A percentile compares a stretch with the other conserved stretches of the same genome.
These are phyloP conservation scores for Stenocarpella maydis DNA, from an alignment of 2,329 filamentous ascomycete species.

Conservation along the genomic window DNA sequence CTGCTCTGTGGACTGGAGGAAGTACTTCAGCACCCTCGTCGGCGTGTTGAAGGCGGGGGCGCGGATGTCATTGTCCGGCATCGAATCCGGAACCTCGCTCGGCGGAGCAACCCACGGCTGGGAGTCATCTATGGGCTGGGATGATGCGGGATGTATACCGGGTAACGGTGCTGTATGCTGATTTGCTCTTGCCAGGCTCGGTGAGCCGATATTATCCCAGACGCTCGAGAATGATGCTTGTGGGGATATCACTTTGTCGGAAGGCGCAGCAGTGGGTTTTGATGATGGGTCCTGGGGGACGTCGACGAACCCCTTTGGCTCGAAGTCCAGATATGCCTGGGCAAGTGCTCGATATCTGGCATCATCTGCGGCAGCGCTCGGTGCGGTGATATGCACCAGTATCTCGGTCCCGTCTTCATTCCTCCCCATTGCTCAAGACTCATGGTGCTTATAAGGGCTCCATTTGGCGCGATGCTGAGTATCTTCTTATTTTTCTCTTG, in stretches of 20 bases:
- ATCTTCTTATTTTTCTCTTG: too few relatives aligned
- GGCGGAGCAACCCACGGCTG: slow-evolving; percentile 53
- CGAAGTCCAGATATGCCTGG: slow-evolving; percentile 59
- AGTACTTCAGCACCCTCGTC: slow-evolving; percentile 58
- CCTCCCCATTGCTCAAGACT: slow-evolving; percentile 34
- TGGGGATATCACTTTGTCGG: slow-evolving; percentile 37
- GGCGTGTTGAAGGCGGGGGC: slow-evolving; percentile 54
- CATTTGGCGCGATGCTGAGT: background rate
- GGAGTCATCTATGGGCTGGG: slow-evolving; percentile 34
- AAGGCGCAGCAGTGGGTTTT: background rate
- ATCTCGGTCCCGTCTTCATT: slow-evolving; percentile 55
- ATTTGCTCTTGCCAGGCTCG: slow-evolving; percentile 31
- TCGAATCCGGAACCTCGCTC: slow-evolving; percentile 64
- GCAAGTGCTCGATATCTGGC: slow-evolving; percentile 58
- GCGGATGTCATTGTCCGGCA: slow-evolving; percentile 49
- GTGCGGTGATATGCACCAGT: slow-evolving; percentile 63
- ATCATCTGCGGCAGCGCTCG: slow-evolving; percentile 58
- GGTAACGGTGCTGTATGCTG: background rate
- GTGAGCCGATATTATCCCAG: slow-evolving; percentile 42
- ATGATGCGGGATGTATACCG: background rate
- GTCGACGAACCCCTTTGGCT: slow-evolving; percentile 41
- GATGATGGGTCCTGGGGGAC: slow-evolving; percentile 2
- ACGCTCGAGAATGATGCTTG: slow-evolving; percentile 45
- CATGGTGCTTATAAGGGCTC: background rate
- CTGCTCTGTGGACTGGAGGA: slow-evolving; percentile 49